Evolutionary conservation across 495 filamentous ascomycete genomes (phyloP), one percentile per base, ranked within the genome.

Genomic region (Monascus purpureus): DNA sequence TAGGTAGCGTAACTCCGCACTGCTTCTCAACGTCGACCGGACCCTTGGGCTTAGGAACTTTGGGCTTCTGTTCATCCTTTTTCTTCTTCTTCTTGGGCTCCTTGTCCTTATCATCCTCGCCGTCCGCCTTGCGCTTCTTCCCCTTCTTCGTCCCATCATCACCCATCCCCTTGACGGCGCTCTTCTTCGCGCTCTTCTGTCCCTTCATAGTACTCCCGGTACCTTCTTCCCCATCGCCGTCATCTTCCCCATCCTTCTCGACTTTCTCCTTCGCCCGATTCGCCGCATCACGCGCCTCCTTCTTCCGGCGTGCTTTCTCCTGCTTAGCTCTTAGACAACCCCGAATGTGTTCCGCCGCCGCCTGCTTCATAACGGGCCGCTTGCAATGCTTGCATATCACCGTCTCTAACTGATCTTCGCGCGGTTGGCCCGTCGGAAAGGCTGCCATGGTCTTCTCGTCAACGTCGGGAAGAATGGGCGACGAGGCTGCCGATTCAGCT

Each of bases 11-110:
- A 13, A 97, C 90, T 67, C 90, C 90, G 46, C 90, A 97, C 63
- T 97, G 92, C 50, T 79, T 80, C 58, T 96, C 90, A 17, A 97
- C 90, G 57, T 97, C 92, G 15, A 97, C 90, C 2, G 90, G 90
- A 46, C 81, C 86, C 62, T 94, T 95, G 0, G 84, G 82, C 41
- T 93, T 93, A 3, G 82, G 72, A 0, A 69, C 63, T 52, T 94
- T 93, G 8, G 80, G 68, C 49, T 94, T 95, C 2, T 66, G 67
- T 34, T 85, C 82, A 39, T 96, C 88, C 54, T 95, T 90, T 57
- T 93, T 93, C 59, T 72, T 70, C 47, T 90, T 85, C 59, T 93
- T 93, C 72, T 95, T 22, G 4, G 78, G 73, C 39, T 75, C 80
- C 49, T 74, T 73, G 37, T 51, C 52, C 38, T 73, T 75, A 14